phyloP scores from a whole-genome alignment of 805 yeast genomes.

The Metschnikowia lachancei region DNA sequence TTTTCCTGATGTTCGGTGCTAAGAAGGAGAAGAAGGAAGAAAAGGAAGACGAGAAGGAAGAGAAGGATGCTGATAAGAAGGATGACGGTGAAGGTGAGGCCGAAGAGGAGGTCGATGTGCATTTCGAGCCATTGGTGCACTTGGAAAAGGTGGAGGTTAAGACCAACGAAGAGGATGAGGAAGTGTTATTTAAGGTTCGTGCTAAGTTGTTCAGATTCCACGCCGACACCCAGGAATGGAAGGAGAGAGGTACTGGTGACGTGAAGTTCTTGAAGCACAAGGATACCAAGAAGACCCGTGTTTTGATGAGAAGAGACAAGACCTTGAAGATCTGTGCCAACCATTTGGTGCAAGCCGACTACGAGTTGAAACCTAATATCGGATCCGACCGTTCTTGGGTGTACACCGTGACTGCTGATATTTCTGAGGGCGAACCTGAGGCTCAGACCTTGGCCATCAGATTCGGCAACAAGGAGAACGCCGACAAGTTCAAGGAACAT shows the following conservation, averaged over 20 bases:
- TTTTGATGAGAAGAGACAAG: constrained; percentile 98
- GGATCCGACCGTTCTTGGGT: constrained; percentile 99
- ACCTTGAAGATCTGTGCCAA: constrained; percentile 97
- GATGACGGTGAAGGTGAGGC: constrained; percentile 56
- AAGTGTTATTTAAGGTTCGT: constrained; percentile 77
- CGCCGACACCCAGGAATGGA: constrained; percentile 88
- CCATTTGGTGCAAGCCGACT: constrained; percentile 82
- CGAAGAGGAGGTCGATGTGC: constrained; percentile 76
- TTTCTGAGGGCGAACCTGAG: constrained; percentile 93
- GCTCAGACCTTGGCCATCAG: constrained; percentile 96
- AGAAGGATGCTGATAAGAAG: constrained; percentile 28
- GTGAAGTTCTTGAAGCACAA: constrained; percentile 93
- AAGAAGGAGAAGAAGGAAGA: constrained; percentile 64
- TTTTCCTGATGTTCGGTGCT: constrained; percentile 95
- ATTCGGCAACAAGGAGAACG: constrained; percentile 88
- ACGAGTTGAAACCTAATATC: constrained; percentile 83
- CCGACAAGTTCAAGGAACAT: constrained; percentile 90
- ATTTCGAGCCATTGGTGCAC: constrained; percentile 94
- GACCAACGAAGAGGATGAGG: constrained; percentile 92
- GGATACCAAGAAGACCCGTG: constrained; percentile 74
- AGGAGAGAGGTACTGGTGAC: constrained; percentile 99
- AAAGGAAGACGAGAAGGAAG: constrained; percentile 27
- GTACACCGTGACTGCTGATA: constrained; percentile 88
- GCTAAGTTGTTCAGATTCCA: constrained; percentile 93
- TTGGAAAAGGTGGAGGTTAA: constrained; percentile 94